Base-by-base conservation (phyloP, 257 asterid species). In the Coffea eugenioides region DNA sequence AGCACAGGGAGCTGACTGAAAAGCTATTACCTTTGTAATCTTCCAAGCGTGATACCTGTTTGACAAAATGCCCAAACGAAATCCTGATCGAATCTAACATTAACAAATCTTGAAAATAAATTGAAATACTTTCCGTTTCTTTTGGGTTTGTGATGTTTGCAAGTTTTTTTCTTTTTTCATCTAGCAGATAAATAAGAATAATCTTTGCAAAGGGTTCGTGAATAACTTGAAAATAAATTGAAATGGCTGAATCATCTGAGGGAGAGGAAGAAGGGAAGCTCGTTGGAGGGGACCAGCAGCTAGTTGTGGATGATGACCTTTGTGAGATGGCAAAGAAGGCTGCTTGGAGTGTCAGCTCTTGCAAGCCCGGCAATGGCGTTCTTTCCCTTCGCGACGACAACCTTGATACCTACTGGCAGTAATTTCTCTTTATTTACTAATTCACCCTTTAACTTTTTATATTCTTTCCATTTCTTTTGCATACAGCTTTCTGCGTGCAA, bases 331-430 rank as follows among this genome's bases (percentile, higher is more conserved):
- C 93, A 6, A 94, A 94, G 80, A 92, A 86, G 82, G 98, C 97
- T 20, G 97, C 96, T 67, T 96, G 99, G 97, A 96, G 97, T 77
- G 97, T 96, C 84, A 94, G 98, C 85, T 90, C 99, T 77, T 96
- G 91, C 88, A 96, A 96, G 88, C 96, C 97, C 1, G 98, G 99
- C 74, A 94, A 89, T 86, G 98, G 94, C n/a, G 93, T 90, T 75
- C 74, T 88, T 18, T 88, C 92, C 4, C 94, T 94, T 80, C 97
- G 97, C 3, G 99, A 94, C 57, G 95, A 92, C 86, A 94, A 96
- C 80, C 95, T 94, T 64, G 98, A 96, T 23, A 91, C 98, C 62
- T 96, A 88, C 82, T 96, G 99, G 99, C 99, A 96, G 97, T 95
- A 66, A 74, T 39, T 75, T 77, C 34, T 18, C 16, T 11, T 48